Evolutionary conservation across 306 rosid genomes (phyloP).

Genomic region (Prunus persica): Prunus_persica_NCBIv2 NC_034013.1:15747501-15748000

Average conservation of each 20-base stretch:
- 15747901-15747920: not conserved
- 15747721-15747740: not conserved
- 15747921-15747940: too few species aligned
- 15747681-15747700: too few species aligned
- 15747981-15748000: too few species aligned
- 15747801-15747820: slow-evolving; percentile 5
- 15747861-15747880: slow-evolving; percentile 29
- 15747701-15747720: slow-evolving; percentile 13
- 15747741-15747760: slow-evolving; percentile 31
- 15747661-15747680: too few species aligned
- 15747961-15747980: too few species aligned
- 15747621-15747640: slow-evolving; percentile 28
- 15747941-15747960: too few species aligned
- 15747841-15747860: slow-evolving; percentile 7
- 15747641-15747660: slow-evolving; percentile 21
- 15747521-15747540: slow-evolving; percentile 23
- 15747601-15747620: slow-evolving; percentile 31
- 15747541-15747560: slow-evolving; percentile 31
- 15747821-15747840: not conserved
- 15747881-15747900: slow-evolving; percentile 16
- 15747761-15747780: not conserved
- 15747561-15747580: slow-evolving; percentile 24
- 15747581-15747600: slow-evolving; percentile 24
- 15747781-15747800: slow-evolving; percentile 27
- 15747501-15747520: slow-evolving; percentile 22